Evolutionary conservation across 2,329 filamentous ascomycete species (phyloP), one percentile per base, ranked within the genome.

Genomic region (Ciborinia camelliae): DNA sequence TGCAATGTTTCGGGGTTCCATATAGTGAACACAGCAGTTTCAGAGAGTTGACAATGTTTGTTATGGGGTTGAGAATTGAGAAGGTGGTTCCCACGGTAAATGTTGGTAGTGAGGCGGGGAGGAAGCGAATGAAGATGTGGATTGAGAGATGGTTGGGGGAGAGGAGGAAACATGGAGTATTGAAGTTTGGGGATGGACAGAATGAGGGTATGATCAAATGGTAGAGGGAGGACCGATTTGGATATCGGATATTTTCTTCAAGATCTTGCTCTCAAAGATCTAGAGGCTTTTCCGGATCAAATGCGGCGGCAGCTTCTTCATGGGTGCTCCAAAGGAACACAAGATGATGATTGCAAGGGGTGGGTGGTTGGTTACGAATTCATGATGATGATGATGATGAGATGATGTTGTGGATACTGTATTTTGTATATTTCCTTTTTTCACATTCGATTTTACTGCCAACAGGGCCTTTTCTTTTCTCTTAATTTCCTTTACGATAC

Each of bases 11-110:
- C 71, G 93, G 92, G 0, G 95, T 98, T 2, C 95, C 95, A 2
- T 99, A 99, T 75, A 93, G 89, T 60, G 95, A 99, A 79, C 95
- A 99, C 76, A 95, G 90, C 76, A 96, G 91, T 67, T 99, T 99
- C 74, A 84, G 94, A 48, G 95, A 99, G 80, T 77, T 99, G 74
- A 94, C 92, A 0, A 89, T 98, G 84, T 99, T 99, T 74, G 86
- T 94, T 70, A 95, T 95, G 81, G 86, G 89, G 26, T 76, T 99
- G 75, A 81, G 90, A 64, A 96, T 99, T 69, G 92, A 94, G 68
- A 91, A 89, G 77, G 85, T 99, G 8, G 89, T 99, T 20, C 95
- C 95, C 0, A 99, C 95, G 0, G 95, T 99, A 4, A 98, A 99
- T 65, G 84, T 89, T 0, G 86, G 85, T 1, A 87, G 82, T 72